Conservation (phyloP, 2,329 filamentous ascomycete species). For the Rhynchosporium agropyri region DNA sequence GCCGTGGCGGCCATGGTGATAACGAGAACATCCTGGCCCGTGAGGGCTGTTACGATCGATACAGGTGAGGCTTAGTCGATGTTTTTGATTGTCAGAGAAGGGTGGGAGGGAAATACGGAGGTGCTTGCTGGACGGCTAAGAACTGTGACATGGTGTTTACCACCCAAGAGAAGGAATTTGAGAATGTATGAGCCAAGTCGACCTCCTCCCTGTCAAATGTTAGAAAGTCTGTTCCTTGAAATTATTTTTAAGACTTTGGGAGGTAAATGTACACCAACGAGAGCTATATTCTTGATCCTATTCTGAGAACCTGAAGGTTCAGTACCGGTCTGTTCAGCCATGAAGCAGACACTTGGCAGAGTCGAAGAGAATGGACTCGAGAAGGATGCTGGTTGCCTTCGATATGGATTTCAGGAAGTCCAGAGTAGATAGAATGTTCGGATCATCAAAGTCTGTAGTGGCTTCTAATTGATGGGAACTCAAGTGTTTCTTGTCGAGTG, state of each 20-base stretch:
- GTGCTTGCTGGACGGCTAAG: conserved; percentile 51
- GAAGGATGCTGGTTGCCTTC: too few relatives aligned
- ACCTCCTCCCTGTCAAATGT: conserved; percentile 47
- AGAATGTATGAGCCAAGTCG: conserved; percentile 47
- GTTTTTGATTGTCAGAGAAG: conserved; percentile 44
- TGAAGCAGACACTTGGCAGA: not conserved
- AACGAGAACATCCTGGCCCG: conserved; percentile 58
- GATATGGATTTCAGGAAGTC: too few relatives aligned
- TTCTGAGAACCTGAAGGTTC: conserved; percentile 39
- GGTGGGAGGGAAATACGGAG: conserved; percentile 37
- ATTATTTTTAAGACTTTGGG: too few relatives aligned
- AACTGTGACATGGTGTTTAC: conserved; percentile 53
- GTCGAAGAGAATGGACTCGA: not conserved
- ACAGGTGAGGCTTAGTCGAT: conserved; percentile 51
- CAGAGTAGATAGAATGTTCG: too few relatives aligned
- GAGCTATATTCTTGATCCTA: conserved; percentile 48
- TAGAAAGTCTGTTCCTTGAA: conserved; percentile 6
- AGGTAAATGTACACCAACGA: conserved; percentile 49
- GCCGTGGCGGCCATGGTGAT: conserved; percentile 54
- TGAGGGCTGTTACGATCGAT: conserved; percentile 53
- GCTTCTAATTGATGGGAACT: too few relatives aligned
- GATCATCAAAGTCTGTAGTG: too few relatives aligned
- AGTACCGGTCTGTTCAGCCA: conserved; percentile 9
- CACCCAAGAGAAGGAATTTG: conserved; percentile 38
- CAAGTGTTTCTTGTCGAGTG: too few relatives aligned